A percentile compares a stretch with the other conserved stretches of the same genome.
Evolutionary conservation across 768 basidiomycete species (phyloP).

Genomic region (Suillus americanus): DNA sequence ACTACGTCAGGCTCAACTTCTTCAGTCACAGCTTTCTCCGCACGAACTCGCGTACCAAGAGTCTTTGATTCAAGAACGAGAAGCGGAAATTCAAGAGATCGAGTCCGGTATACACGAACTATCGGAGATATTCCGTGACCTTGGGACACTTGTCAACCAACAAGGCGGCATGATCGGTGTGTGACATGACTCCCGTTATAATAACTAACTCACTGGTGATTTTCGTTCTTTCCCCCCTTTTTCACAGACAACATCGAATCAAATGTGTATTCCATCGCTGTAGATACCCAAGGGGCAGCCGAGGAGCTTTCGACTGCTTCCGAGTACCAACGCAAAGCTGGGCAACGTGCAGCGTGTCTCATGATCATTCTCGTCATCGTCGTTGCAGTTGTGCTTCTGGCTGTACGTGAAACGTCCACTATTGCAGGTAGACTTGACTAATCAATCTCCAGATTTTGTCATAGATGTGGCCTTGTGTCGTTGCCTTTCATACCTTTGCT

Average conservation of each 20-base stretch:
- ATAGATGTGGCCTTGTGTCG: conserved; percentile 34
- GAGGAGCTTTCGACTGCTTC: conserved; percentile 87
- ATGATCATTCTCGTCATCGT: conserved; percentile 88
- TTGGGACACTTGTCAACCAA: conserved; percentile 91
- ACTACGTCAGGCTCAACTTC: conserved; percentile 67
- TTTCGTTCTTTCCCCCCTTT: neutral
- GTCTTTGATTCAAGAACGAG: conserved; percentile 77
- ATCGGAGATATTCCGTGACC: conserved; percentile 93
- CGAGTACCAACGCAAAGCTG: conserved; percentile 93
- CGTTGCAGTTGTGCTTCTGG: conserved; percentile 83
- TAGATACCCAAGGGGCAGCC: conserved; percentile 79
- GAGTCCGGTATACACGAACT: conserved; percentile 96
- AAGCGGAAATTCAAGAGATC: conserved; percentile 93
- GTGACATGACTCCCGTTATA: conserved; percentile 23
- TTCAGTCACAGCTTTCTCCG: conserved; percentile 79
- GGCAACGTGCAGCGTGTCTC: conserved; percentile 84
- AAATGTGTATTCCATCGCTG: conserved; percentile 85
- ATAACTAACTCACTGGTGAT: neutral
- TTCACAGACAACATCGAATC: conserved; percentile 88
- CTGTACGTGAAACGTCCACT: conserved; percentile 56
- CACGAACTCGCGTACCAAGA: conserved; percentile 96
- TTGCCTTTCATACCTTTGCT: neutral
- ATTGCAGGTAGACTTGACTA: conserved; percentile 3
- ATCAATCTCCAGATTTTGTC: neutral
- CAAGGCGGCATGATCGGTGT: conserved; percentile 94